phyloP scores from a whole-genome alignment of 2,329 filamentous ascomycete species.

The Colletotrichum cereale region DNA sequence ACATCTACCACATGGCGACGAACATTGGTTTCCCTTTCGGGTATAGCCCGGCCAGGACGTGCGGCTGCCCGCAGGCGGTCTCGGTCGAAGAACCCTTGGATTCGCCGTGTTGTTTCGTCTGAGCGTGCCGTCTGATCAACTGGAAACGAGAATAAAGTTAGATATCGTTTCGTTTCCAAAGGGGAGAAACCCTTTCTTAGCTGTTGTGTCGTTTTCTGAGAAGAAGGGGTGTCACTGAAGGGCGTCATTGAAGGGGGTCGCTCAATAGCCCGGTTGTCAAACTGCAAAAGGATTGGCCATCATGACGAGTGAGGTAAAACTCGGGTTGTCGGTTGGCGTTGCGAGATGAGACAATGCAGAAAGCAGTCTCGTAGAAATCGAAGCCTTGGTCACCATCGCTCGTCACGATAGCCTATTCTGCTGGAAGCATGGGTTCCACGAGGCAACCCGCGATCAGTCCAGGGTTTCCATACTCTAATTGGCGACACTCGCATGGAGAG shows the following conservation, averaged over 20 bases:
- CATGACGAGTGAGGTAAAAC: neutral
- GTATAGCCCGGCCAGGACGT: neutral
- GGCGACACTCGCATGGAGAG: neutral
- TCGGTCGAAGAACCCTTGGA: neutral
- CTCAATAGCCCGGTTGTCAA: neutral
- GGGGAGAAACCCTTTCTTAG: neutral
- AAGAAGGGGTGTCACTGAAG: neutral
- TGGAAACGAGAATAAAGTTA: slow-evolving; percentile 20
- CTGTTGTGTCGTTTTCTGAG: neutral
- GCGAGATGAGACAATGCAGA: slow-evolving; percentile 18
- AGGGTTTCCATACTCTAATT: neutral
- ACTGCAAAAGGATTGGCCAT: neutral
- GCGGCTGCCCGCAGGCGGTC: neutral
- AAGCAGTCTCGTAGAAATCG: slow-evolving; percentile 2
- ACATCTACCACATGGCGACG: no score
- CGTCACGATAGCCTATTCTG: neutral
- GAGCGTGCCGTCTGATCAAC: slow-evolving; percentile 23
- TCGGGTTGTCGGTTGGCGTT: neutral
- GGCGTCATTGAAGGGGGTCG: no score
- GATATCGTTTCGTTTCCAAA: slow-evolving; percentile 20
- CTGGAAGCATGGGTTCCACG: neutral
- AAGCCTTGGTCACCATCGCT: neutral
- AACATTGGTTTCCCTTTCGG: neutral
- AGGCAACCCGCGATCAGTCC: neutral
- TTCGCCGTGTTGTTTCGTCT: slow-evolving; percentile 20